These are phyloP conservation scores for Fusarium keratoplasticum DNA, from an alignment of 2,329 filamentous ascomycete genomes.

Conservation along the genomic window DNA sequence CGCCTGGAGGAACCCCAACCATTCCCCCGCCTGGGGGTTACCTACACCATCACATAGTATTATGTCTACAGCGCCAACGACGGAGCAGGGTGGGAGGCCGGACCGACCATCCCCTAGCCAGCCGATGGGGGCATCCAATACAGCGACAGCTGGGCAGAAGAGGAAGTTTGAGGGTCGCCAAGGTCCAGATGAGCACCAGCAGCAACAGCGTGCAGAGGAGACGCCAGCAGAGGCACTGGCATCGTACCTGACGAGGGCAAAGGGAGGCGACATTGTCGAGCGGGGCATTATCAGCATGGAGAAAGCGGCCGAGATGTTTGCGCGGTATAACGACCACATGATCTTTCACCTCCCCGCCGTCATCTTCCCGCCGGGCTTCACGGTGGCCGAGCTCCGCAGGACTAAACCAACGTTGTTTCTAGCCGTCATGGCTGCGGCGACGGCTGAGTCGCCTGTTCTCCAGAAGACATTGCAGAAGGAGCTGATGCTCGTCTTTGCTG, in stretches of 20 bases:
- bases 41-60: constrained; percentile 23
- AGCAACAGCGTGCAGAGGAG: constrained; percentile 16
- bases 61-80: constrained; percentile 4
- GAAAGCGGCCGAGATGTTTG: constrained; percentile 66
- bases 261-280: constrained; percentile 65
- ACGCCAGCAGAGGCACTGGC: constrained; percentile 31
- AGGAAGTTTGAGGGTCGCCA: constrained; percentile 46
- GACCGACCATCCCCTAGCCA: constrained; percentile 23
- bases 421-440: constrained; percentile 75
- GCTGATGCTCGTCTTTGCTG: constrained; percentile 78
- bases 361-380: constrained; percentile 66
- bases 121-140: constrained; percentile 11
- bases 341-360: constrained; percentile 71
- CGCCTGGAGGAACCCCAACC: constrained; percentile 18
- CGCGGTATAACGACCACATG: constrained; percentile 70
- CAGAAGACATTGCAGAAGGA: constrained; percentile 75
- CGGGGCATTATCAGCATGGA: constrained; percentile 68
- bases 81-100: constrained; percentile 27
- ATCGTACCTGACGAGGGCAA: constrained; percentile 38
- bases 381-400: constrained; percentile 66
- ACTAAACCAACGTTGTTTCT: constrained; percentile 75
- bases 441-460: constrained; percentile 65
- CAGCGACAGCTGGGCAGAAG: constrained; percentile 44
- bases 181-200: constrained; percentile 19
- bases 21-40: constrained; percentile 32